Evolutionary conservation across 1,284 basidiomycete species (phyloP), one percentile per base, ranked within the genome.

Genomic region (Sutorius eximius): DNA sequence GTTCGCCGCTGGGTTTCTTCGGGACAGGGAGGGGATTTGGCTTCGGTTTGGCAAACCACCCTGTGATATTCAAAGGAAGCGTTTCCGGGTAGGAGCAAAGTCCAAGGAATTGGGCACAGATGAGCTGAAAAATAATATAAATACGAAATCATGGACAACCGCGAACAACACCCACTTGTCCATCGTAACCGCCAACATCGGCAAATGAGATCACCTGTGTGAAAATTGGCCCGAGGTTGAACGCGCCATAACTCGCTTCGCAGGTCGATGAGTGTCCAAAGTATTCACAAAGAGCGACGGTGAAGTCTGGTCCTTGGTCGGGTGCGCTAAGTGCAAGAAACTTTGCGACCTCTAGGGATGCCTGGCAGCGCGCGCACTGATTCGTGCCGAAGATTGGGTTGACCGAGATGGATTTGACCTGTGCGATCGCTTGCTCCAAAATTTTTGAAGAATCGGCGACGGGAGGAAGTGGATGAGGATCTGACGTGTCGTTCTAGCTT

Each of bases 171-270:
- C 66, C 40, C 57, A 84, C 83, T 75, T 87, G 84, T 12, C 88
- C 89, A 62, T 90, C 87, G 54, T 81, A 81, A 5, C 85, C 85
- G 12, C 78, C 80, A 3, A 85, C 80, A 61, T 90, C 79, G 5
- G 86, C 83, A 61, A 82, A 83, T 10, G 84, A 80, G 36, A 85
- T 60, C 5, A 89, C 85, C 66, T 89, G 88, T 0, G 87, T 86
- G 52, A 87, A 65, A 33, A 85, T 75, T 4, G 82, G 72, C 0
- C 87, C 87, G 22, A 82, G 66, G n/a, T 75, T 77, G 52, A 76
- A 67, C 8, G 70, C 64, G 13, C 80, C 77, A 63, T 78, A 83
- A 18, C 70, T 77, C 10, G 72, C 70, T 52, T 72, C 73, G 66
- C 87, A 89, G 27, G 72, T 73, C n/a, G 67, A 73, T 16, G 79